These are phyloP conservation scores for Lepidium sativum DNA, from an alignment of 345 rosid species.

Conservation along the genomic window DNA sequence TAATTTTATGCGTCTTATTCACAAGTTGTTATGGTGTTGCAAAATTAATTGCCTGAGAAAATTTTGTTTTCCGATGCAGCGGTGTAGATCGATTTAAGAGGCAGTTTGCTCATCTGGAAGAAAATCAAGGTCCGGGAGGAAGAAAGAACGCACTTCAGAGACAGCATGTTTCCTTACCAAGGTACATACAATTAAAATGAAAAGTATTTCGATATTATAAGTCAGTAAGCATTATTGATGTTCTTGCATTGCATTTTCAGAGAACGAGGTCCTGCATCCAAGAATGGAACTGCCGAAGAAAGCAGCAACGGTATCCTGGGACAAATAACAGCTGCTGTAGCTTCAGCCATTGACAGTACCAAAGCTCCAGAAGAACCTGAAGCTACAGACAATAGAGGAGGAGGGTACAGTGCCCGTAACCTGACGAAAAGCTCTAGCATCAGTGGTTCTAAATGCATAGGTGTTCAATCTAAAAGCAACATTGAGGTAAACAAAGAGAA, in stretches of 20 bases:
- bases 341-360: conserved; percentile 40
- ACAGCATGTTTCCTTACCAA: conserved; percentile 90
- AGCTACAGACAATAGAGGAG: conserved; percentile 27
- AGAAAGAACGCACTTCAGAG: conserved; percentile 55
- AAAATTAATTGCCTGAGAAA: background rate
- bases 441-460: conserved; percentile 86
- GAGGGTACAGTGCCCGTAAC: conserved; percentile 49
- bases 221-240: background rate
- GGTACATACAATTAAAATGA: conserved; percentile 26
- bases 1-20: background rate
- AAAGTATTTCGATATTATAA: background rate
- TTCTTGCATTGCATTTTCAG: conserved; percentile 28
- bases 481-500: conserved; percentile 31
- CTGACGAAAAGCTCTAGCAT: conserved; percentile 86
- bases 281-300: conserved; percentile 32
- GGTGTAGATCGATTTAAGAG: conserved; percentile 96
- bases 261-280: conserved; percentile 68
- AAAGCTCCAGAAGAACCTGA: conserved; percentile 32
- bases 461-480: conserved; percentile 36
- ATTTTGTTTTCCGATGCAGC: conserved; percentile 27
- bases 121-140: conserved; percentile 69
- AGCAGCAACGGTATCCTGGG: conserved; percentile 29
- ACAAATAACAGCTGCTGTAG: conserved; percentile 38
- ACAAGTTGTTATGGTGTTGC: background rate
- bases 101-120: conserved; percentile 97